phyloP scores from a whole-genome alignment of 192 early-diverging fungal species.

The Chytriomyces hyalinus region DNA sequence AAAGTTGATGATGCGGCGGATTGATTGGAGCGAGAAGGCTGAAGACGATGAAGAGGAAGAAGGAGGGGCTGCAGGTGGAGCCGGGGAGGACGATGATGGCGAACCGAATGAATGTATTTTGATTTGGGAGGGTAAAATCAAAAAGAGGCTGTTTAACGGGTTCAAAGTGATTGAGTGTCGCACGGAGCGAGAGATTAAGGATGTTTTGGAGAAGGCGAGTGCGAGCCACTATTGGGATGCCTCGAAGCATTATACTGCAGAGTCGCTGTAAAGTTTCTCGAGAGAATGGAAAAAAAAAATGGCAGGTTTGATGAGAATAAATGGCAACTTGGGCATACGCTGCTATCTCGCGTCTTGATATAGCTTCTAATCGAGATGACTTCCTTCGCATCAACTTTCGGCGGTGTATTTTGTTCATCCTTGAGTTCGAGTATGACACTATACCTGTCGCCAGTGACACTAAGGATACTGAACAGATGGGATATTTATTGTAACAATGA shows the following conservation, averaged over 20 bases:
- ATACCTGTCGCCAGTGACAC: too few species aligned
- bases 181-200: slow-evolving; percentile 75
- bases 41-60: slow-evolving; percentile 44
- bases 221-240: slow-evolving; percentile 91
- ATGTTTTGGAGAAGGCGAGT: slow-evolving; percentile 71
- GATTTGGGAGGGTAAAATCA: slow-evolving; percentile 93
- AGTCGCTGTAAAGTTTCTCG: slow-evolving; percentile 16
- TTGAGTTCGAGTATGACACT: too few species aligned
- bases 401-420: too few species aligned
- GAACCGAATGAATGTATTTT: slow-evolving; percentile 80
- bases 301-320: too few species aligned
- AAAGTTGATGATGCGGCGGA: slow-evolving; percentile 93
- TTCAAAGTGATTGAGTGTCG: slow-evolving; percentile 75
- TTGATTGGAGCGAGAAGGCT: slow-evolving; percentile 81
- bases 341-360: too few species aligned
- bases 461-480: too few species aligned
- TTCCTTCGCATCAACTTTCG: too few species aligned
- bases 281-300: too few species aligned
- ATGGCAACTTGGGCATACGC: too few species aligned
- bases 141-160: slow-evolving; percentile 74
- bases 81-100: slow-evolving; percentile 42
- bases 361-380: too few species aligned
- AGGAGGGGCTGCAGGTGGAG: not conserved
- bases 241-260: slow-evolving; percentile 58
- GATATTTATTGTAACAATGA: too few species aligned